Base-by-base conservation (phyloP, 495 filamentous ascomycete species). In the Glutinoglossum americanum region DNA sequence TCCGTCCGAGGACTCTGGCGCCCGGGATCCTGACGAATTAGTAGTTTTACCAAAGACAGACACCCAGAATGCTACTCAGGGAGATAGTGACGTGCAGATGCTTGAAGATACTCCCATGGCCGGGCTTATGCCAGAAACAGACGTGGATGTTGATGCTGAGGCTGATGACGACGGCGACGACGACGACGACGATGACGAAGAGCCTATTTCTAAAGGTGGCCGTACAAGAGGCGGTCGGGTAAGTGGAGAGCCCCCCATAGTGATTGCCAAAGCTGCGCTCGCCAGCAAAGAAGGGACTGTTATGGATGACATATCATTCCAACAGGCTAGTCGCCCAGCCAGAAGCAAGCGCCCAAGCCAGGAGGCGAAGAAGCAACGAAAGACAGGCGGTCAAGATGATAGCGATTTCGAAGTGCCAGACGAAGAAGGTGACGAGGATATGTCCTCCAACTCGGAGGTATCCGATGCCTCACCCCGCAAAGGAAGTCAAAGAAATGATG, bases 401-500 rank as follows among this genome's bases (percentile, higher is more conserved):
- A 92, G 86, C 65, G 89, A 95, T 61, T 94, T 94, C 63, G 87
- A 94, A 63, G 87, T 13, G 15, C 28, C 28, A 30, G 49, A 53
- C 15, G 49, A 32, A 28, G 49, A 53, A 15, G 49, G 49, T 17
- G 49, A 53, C 13, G 49, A 53, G 3, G 49, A 53, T 30, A 45
- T 39, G 33, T 39, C 39, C 27, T 56, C 54, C 1, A 33, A 56
- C 26, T 56, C 54, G 11, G 54, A 17, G 17, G 28, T 39, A 23
- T 39, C 54, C 54, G 32, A 45, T 23, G 23, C 8, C 11, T 56
- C 54, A 15, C 54, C 54, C 13, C 54, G 39, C 1, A 56, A 56
- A 33, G 54, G 54, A 27, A 56, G 33, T 23, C 27, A n/a, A n/a
- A 23, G 54, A 45, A 56, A 39, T 13, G 78, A 78, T 4, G 77